Conservation (phyloP, 2,329 filamentous ascomycete species). For the Blastomyces parvus region DNA sequence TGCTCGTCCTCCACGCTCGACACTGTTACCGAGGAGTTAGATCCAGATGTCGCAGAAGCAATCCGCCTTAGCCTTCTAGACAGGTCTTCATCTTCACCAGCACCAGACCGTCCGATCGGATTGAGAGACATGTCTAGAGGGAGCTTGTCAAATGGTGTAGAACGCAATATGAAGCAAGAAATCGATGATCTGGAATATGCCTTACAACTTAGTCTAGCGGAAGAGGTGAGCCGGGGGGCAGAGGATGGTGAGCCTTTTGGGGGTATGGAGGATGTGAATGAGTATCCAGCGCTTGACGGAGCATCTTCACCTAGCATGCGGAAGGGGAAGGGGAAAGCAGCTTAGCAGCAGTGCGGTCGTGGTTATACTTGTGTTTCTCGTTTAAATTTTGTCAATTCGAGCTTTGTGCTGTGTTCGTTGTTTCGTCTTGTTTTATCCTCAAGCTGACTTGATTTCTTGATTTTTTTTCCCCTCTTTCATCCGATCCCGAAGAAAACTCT, state of each 20-base stretch:
- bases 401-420: not conserved
- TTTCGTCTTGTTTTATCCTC: not conserved
- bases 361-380: not conserved
- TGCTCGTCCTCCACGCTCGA: slow-evolving; percentile 30
- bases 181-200: slow-evolving; percentile 49
- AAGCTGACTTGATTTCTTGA: not conserved
- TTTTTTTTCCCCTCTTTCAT: not conserved
- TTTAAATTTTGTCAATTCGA: not conserved
- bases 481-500: not conserved
- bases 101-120: slow-evolving; percentile 28
- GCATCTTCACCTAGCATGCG: slow-evolving; percentile 17
- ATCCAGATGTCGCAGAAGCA: slow-evolving; percentile 53
- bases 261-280: slow-evolving; percentile 19
- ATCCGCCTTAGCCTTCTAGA: slow-evolving; percentile 46
- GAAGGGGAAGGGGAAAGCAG: slow-evolving; percentile 29
- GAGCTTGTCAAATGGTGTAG: slow-evolving; percentile 18
- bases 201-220: slow-evolving; percentile 52
- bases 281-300: slow-evolving; percentile 24
- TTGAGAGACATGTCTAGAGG: slow-evolving; percentile 12
- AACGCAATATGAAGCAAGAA: slow-evolving; percentile 37
- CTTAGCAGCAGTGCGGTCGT: slow-evolving; percentile 1
- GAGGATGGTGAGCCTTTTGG: not conserved
- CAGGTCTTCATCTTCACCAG: slow-evolving; percentile 25
- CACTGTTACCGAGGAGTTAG: slow-evolving; percentile 41
- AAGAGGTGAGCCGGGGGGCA: slow-evolving; percentile 43